Evolutionary conservation across 495 filamentous ascomycete species (phyloP), one percentile per base, ranked within the genome.

Genomic region (Penicillium dipodomyicola): DNA sequence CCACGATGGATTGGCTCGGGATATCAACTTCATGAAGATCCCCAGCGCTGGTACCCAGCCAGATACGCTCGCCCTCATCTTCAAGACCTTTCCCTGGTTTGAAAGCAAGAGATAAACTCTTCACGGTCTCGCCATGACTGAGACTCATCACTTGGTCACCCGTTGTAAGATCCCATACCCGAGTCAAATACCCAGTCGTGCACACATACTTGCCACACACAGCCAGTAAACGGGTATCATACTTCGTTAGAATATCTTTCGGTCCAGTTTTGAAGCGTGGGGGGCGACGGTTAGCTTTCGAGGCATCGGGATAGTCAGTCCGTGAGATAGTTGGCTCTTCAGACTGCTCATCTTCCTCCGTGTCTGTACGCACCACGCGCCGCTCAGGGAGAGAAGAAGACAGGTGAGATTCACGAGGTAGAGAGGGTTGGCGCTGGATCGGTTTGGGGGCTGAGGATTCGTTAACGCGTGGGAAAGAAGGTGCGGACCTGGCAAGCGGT

Each of bases 11-110:
- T 58, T 90, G 86, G 5, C 82, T 81, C 3, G 74, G 64, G 56
- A 97, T 82, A 71, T 97, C 91, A 45, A 96, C 77, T 73, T 98
- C 94, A 43, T 93, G 81, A 17, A 98, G 72, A 57, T 97, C 95
- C 25, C 94, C 94, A 44, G 81, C 71, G 63, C 84, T 96, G 30
- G 85, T 96, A 1, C 94, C 94, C 15, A 98, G 80, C 94, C 94
- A 98, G n/a, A 98, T 58, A 14, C 86, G 81, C 44, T 80, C 77
- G 11, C 92, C 92, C 70, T 97, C 93, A 43, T 92, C 87, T 55
- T 87, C 82, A 7, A 91, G 77, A 45, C 83, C 82, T 22, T 74
- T 71, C 0, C 87, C 83, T 8, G 93, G 90, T 70, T 93, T 96
- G 70, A 98, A 98, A 4, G 86, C 80, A 2, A 97, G 70, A 15